Base-by-base conservation (phyloP, 2,329 filamentous ascomycete species). In the Dothistroma pini region DNA sequence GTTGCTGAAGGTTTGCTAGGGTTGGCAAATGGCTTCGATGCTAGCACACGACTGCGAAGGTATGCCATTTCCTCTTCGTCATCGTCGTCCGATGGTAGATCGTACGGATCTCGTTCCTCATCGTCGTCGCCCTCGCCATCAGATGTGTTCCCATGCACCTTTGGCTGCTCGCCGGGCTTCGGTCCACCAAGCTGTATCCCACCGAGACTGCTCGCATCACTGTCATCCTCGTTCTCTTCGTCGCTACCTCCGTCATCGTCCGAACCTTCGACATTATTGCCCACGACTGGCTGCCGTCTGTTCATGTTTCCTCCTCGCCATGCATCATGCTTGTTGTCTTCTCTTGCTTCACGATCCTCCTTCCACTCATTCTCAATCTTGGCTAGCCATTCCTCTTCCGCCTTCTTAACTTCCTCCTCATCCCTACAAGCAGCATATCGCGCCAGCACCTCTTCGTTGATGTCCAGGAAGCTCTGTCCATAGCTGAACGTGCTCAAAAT, bases 271-370 rank as follows among this genome's bases (percentile, higher is more conserved):
- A 76, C 72, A 62, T 79, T 79, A 6, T 84, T 82, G 1, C 86
- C 84, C 4, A 86, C 83, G 7, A 74, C 71, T 4, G 38, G 84
- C 34, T 75, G 76, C 70, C 84, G 78, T 63, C 89, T 83, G 71
- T 97, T 97, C 69, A 89, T 86, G 70, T 97, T 97, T 7, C 93
- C 93, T 11, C 86, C 88, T n/a, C 87, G 89, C 95, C 93, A 97
- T 60, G 91, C 87, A 77, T 96, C 91, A 57, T 87, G 85, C 49
- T 78, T 80, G 19, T 78, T 79, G 19, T 82, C 83, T 32, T 85
- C 86, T 31, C 79, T 82, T 44, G 86, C 84, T 58, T 86, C 86
- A 63, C 93, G 84, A 70, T 86, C 96, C 60, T 95, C 89, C 14
- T 86, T 81, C 71, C 96, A 97, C 75, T 97, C 95, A 67, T 86